phyloP scores from a whole-genome alignment of 495 filamentous ascomycete species.

The Aspergillus affinis region DNA sequence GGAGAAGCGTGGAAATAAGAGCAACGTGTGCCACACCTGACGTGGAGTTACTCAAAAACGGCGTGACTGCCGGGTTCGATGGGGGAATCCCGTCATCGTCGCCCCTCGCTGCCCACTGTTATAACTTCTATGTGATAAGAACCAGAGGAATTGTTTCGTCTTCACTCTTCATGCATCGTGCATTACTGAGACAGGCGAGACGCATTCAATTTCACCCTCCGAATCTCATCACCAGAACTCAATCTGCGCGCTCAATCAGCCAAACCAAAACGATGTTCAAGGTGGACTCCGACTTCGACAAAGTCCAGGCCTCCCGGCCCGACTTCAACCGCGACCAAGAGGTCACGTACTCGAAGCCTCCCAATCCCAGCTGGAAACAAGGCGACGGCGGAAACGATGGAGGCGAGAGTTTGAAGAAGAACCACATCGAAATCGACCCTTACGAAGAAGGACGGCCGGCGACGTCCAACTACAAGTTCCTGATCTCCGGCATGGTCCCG shows the following conservation, averaged over 20 bases:
- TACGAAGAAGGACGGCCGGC: slow-evolving; percentile 67
- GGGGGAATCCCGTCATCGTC: neutral
- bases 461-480: slow-evolving; percentile 83
- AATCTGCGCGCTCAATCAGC: neutral
- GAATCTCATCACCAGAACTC: neutral
- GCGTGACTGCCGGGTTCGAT: neutral
- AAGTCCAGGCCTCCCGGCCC: slow-evolving; percentile 70
- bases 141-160: neutral
- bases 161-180: neutral
- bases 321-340: slow-evolving; percentile 54
- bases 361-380: slow-evolving; percentile 70
- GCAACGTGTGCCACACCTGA: neutral
- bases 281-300: slow-evolving; percentile 67
- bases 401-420: slow-evolving; percentile 51
- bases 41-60: neutral
- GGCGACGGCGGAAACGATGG: slow-evolving; percentile 74
- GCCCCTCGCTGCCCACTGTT: no score
- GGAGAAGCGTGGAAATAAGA: neutral
- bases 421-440: slow-evolving; percentile 81
- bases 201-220: neutral
- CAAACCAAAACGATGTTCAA: slow-evolving; percentile 23
- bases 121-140: neutral
- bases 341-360: slow-evolving; percentile 67
- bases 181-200: neutral
- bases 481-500: slow-evolving; percentile 84